Evolutionary conservation across 1,284 basidiomycete species (phyloP).

Genomic region (Exobasidium rhododendri): DNA sequence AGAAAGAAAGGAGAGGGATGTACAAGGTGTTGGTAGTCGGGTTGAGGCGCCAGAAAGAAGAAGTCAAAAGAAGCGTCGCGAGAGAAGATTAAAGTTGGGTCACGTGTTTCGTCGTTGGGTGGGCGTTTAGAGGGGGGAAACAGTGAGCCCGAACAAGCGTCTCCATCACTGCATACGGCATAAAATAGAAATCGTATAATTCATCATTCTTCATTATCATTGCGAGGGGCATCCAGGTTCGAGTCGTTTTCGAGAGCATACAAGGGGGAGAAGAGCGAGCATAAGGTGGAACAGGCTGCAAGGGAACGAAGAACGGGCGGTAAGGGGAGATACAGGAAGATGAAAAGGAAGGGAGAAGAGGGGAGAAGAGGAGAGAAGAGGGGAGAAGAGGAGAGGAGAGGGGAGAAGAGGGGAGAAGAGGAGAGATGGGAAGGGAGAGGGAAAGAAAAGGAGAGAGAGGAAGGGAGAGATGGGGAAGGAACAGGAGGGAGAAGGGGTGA

Average conservation of each 20-base stretch:
- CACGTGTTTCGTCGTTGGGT: too few species aligned
- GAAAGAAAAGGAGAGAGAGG: background rate
- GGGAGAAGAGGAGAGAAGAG: background rate
- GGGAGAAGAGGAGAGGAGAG: background rate
- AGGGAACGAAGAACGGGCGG: too few species aligned
- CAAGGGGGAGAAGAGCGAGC: background rate
- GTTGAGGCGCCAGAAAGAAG: background rate
- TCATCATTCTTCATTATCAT: background rate
- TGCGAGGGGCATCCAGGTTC: background rate
- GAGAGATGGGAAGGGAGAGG: background rate
- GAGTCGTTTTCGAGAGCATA: background rate
- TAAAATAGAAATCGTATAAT: too few species aligned
- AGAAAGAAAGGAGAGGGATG: background rate
- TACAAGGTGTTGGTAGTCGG: background rate
- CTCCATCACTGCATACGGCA: too few species aligned
- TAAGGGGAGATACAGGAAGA: background rate
- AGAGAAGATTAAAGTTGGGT: background rate
- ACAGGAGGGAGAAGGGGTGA: background rate
- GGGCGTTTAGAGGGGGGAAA: too few species aligned
- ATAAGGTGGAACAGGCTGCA: background rate
- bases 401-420: background rate
- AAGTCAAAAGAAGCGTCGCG: constrained; percentile 4
- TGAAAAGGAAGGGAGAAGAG: background rate
- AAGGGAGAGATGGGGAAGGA: background rate
- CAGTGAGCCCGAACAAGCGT: too few species aligned